These are phyloP conservation scores for Exutisphaerella laricina DNA, from an alignment of 2,329 filamentous ascomycete species.

Conservation along the genomic window DNA sequence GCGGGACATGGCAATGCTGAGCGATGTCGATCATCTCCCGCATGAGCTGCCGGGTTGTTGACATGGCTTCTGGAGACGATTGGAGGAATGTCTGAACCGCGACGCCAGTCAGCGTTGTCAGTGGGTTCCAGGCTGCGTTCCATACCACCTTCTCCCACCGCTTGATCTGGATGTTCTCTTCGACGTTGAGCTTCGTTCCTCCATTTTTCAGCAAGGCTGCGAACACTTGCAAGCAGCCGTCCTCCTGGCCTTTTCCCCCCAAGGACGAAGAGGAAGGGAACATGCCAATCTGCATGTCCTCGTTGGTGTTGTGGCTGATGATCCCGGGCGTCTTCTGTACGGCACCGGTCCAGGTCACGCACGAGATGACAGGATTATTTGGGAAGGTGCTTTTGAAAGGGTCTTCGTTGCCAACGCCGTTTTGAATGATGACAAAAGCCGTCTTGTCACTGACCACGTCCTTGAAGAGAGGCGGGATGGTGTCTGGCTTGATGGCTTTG, in stretches of 20 bases:
- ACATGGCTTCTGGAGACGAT: slow-evolving; percentile 37
- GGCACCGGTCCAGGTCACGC: slow-evolving; percentile 53
- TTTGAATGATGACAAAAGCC: slow-evolving; percentile 57
- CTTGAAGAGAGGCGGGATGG: slow-evolving; percentile 36
- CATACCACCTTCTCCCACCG: slow-evolving; percentile 58
- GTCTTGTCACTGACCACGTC: slow-evolving; percentile 41
- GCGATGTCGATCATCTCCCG: slow-evolving; percentile 41
- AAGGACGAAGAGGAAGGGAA: slow-evolving; percentile 37
- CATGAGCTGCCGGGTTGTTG: slow-evolving; percentile 39
- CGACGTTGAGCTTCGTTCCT: slow-evolving; percentile 44
- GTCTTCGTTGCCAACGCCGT: slow-evolving; percentile 57
- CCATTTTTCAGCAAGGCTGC: slow-evolving; percentile 39
- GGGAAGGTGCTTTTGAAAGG: slow-evolving; percentile 49
- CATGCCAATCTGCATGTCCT: slow-evolving; percentile 52
- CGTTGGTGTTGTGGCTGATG: slow-evolving; percentile 47
- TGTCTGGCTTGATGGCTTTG: slow-evolving; percentile 40
- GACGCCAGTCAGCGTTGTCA: slow-evolving; percentile 43
- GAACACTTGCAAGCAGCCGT: slow-evolving; percentile 38
- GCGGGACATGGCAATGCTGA: slow-evolving; percentile 34
- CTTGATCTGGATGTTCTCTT: slow-evolving; percentile 51
- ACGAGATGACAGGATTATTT: slow-evolving; percentile 49
- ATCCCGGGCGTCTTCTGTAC: slow-evolving; percentile 47
- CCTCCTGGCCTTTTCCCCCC: slow-evolving; percentile 31
- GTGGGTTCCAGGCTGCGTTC: slow-evolving; percentile 57
- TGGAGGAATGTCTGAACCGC: slow-evolving; percentile 41